phyloP scores from a whole-genome alignment of 192 early-diverging fungal species.

The Cladochytrium replicatum region DNA sequence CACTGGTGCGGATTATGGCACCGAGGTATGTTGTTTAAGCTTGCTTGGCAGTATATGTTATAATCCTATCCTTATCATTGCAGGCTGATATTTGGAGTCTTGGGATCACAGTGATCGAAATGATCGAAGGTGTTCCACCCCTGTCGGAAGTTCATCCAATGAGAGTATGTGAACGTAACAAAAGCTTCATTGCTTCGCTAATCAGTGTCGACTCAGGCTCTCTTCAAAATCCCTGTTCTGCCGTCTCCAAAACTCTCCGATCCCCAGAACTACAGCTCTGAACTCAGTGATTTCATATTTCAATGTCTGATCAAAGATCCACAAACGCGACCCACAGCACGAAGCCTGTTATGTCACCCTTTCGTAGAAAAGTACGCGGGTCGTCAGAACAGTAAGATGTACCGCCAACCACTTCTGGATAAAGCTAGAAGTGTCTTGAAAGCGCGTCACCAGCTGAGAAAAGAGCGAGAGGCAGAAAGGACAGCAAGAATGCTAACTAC shows the following conservation, averaged over 20 bases:
- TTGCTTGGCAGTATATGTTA: too few relatives aligned
- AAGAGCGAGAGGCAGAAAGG: too few relatives aligned
- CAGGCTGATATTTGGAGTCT: constrained; percentile 62
- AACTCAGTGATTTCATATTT: constrained; percentile 24
- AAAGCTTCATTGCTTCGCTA: too few relatives aligned
- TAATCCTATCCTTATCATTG: too few relatives aligned
- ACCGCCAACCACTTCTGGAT: too few relatives aligned
- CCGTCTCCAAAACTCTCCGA: constrained; percentile 27
- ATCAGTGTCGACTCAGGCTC: constrained; percentile 15
- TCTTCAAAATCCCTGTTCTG: constrained; percentile 37
- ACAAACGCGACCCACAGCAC: constrained; percentile 15
- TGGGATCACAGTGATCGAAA: constrained; percentile 51
- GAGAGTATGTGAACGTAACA: too few relatives aligned
- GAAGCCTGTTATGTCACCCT: constrained; percentile 21
- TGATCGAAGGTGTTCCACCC: constrained; percentile 47
- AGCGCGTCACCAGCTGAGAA: too few relatives aligned
- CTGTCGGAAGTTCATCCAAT: constrained; percentile 77
- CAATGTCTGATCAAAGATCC: constrained; percentile 31
- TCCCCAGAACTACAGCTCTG: not conserved
- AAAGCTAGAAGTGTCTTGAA: too few relatives aligned
- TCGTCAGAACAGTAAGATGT: not conserved
- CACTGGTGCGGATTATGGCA: constrained; percentile 33
- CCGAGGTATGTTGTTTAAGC: too few relatives aligned
- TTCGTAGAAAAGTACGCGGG: constrained; percentile 16
- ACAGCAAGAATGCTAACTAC: too few relatives aligned